A percentile compares a stretch with the other conserved stretches of the same genome.
These are phyloP conservation scores for Thielaviopsis cerberus DNA, from an alignment of 2,329 filamentous ascomycete genomes.

Conservation along the genomic window DNA sequence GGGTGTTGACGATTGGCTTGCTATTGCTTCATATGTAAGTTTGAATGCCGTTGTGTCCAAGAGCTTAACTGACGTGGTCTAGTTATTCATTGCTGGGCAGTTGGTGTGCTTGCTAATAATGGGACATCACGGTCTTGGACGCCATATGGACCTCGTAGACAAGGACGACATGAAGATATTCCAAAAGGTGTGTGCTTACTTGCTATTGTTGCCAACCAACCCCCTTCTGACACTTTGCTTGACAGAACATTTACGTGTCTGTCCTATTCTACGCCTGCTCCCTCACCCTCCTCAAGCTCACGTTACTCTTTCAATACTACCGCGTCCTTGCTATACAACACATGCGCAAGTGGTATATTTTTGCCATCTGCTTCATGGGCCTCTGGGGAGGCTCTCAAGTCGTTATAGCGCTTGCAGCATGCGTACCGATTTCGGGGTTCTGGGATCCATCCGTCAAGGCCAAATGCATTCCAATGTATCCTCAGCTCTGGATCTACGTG, in stretches of 20 bases:
- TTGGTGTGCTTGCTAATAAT: slow-evolving; percentile 4
- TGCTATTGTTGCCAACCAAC: background rate
- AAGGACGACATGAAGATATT: slow-evolving; percentile 6
- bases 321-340: slow-evolving; percentile 18
- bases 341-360: slow-evolving; percentile 15
- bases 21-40: slow-evolving; percentile 15
- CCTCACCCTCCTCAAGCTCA: slow-evolving; percentile 19
- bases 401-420: slow-evolving; percentile 15
- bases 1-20: slow-evolving; percentile 16
- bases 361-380: slow-evolving; percentile 16
- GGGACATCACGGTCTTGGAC: slow-evolving; percentile 13
- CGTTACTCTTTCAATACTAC: slow-evolving; percentile 22
- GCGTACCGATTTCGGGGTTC: slow-evolving; percentile 16
- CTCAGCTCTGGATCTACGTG: slow-evolving; percentile 16
- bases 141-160: slow-evolving; percentile 7
- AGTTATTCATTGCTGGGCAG: slow-evolving; percentile 3
- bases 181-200: slow-evolving; percentile 6
- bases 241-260: slow-evolving; percentile 17
- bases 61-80: background rate
- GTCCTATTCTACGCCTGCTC: slow-evolving; percentile 19
- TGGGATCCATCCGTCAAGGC: slow-evolving; percentile 16
- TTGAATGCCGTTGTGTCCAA: too few species aligned
- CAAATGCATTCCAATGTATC: slow-evolving; percentile 14
- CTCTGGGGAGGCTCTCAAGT: slow-evolving; percentile 17
- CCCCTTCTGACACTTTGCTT: background rate